A percentile compares a stretch with the other conserved stretches of the same genome.
These are phyloP conservation scores for Pachysandra terminalis DNA, from an alignment of 164 flowering plant genomes.

Conservation along the genomic window DNA sequence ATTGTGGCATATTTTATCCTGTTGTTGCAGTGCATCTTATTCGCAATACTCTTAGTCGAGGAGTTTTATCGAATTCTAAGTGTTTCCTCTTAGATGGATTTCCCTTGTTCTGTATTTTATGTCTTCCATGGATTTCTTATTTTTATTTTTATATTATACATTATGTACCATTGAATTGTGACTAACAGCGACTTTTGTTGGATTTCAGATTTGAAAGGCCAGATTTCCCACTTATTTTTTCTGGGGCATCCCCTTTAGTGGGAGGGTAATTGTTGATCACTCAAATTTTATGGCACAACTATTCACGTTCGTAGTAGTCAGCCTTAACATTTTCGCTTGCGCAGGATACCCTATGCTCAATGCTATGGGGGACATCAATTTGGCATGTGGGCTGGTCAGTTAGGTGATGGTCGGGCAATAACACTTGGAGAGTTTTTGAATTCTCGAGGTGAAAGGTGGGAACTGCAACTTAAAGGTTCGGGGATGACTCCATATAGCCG, in stretches of 20 bases:
- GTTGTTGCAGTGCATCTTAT: not conserved
- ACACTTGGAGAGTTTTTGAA: slow-evolving; percentile 89
- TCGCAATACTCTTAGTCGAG: too few species aligned
- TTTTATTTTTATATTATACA: not conserved
- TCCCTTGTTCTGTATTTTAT: not conserved
- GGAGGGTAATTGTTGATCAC: slow-evolving; percentile 71
- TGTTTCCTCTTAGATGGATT: not conserved
- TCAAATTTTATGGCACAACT: not conserved
- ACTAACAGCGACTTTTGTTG: slow-evolving; percentile 9
- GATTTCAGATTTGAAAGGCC: slow-evolving; percentile 79
- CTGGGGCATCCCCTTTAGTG: slow-evolving; percentile 73
- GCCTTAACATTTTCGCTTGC: not conserved
- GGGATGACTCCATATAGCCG: slow-evolving; percentile 99
- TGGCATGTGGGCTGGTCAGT: slow-evolving; percentile 99
- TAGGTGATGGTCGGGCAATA: slow-evolving; percentile 98
- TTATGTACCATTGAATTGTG: not conserved
- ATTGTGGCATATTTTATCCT: not conserved
- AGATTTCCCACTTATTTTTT: slow-evolving; percentile 75
- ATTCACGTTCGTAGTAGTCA: not conserved
- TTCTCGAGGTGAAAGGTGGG: slow-evolving; percentile 86
- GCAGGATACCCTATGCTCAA: slow-evolving; percentile 88
- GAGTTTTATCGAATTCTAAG: too few species aligned
- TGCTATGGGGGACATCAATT: slow-evolving; percentile 99
- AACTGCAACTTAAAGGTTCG: slow-evolving; percentile 96
- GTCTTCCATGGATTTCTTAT: not conserved